Base-by-base conservation (phyloP, 768 basidiomycete species). In the Sistotremastrum suecicum region DNA sequence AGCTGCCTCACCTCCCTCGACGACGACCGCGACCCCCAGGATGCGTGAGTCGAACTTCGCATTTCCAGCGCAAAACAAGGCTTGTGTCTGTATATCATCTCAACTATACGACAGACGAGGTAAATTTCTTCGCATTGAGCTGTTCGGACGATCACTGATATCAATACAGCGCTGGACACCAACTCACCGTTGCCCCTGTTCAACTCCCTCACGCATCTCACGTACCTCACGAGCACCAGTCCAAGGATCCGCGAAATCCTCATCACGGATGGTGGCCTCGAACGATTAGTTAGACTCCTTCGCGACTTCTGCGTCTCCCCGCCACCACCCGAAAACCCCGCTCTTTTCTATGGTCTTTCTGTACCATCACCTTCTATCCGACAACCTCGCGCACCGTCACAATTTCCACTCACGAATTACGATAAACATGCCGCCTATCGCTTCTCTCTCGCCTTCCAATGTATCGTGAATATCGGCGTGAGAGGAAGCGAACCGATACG, bases 161-260 rank as follows among this genome's bases (percentile, higher is more conserved):
- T 20, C 20, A 20, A 33, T 28, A 44, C 52, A 71, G 73, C 71
- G 34, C 67, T 75, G 53, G 68, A 73, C 58, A 75, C 74, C 35
- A 69, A 70, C 42, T 73, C 74, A 0, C 68, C 74, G 10, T 66
- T 79, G 38, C 84, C 81, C 10, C 68, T 90, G 37, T 80, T 92
- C 69, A 95, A 95, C 67, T 97, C 92, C 37, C 79, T 97, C 44
- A 90, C 87, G 32, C 90, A 95, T 66, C 82, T 97, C 46, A 85
- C 86, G 42, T 92, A 95, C 65, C 83, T 99, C 52, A 98, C 94
- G 5, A 90, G 89, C 1, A 97, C 95, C 5, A 95, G 92, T 0
- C 92, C 95, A 2, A 80, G 91, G 45, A 98, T 99, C 65, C 82
- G 94, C 48, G 95, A 99, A 65, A 97, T 95, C 54, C 86, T 99